Percentiles rank a stretch among this genome's conserved stretches.
Conservation (phyloP, 768 basidiomycete species). For the Ephemerocybe angulata region DNA sequence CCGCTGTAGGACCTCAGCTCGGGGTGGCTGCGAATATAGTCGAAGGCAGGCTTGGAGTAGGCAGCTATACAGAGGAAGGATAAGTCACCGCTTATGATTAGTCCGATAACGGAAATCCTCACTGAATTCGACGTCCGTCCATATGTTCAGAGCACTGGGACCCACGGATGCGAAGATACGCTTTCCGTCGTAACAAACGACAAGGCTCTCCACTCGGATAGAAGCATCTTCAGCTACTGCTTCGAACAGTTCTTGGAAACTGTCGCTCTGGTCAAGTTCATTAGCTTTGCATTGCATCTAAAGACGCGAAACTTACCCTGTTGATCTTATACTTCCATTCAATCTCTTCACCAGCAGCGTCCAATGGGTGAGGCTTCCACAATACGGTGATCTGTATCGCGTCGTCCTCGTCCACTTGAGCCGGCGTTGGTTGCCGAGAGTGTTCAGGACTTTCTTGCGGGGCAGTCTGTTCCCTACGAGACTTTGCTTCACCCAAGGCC, state of each 20-base stretch:
- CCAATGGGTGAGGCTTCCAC: constrained; percentile 65
- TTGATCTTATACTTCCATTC: constrained; percentile 55
- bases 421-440: too few species aligned
- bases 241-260: constrained; percentile 62
- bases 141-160: constrained; percentile 61
- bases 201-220: constrained; percentile 47
- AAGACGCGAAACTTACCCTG: constrained; percentile 40
- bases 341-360: constrained; percentile 35
- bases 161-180: constrained; percentile 69
- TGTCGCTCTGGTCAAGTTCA: constrained; percentile 41
- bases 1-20: constrained; percentile 7
- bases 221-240: constrained; percentile 58
- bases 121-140: constrained; percentile 69
- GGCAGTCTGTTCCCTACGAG: too few species aligned
- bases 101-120: constrained; percentile 14
- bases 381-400: constrained; percentile 50
- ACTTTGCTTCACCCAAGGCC: constrained; percentile 16
- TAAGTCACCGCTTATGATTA: too few species aligned
- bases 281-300: neutral
- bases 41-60: constrained; percentile 58
- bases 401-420: constrained; percentile 26
- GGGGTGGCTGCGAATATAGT: constrained; percentile 49
- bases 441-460: too few species aligned
- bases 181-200: constrained; percentile 58
- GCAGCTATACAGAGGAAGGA: constrained; percentile 45